Evolutionary conservation across 2,329 filamentous ascomycete genomes (phyloP).

Genomic region (Aspergillus flavus): DNA sequence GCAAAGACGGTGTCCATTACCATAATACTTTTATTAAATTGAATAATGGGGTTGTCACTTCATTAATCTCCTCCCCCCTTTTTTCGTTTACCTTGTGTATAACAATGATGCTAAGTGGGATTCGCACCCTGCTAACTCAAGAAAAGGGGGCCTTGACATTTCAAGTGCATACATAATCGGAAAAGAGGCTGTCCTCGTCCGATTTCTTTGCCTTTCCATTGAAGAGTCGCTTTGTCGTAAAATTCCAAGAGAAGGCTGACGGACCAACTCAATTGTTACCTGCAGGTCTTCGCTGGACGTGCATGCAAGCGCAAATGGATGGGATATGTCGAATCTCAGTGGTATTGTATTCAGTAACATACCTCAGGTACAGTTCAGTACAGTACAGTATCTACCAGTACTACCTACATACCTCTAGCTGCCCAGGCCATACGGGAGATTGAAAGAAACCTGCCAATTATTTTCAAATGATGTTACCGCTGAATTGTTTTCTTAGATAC

Average conservation of each 20-base stretch:
- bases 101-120: not conserved
- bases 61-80: not conserved
- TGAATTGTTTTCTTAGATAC: not conserved
- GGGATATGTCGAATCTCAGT: not conserved
- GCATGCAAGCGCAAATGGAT: constrained; percentile 1
- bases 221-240: not conserved
- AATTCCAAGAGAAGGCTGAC: not conserved
- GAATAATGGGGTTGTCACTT: not conserved
- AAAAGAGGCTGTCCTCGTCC: not conserved
- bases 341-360: not conserved
- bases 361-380: not conserved
- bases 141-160: not conserved
- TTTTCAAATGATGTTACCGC: not conserved
- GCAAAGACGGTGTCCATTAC: not conserved
- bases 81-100: not conserved
- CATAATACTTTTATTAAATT: not conserved
- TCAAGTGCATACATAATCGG: too few species aligned
- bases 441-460: not conserved
- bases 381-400: not conserved
- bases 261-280: not conserved
- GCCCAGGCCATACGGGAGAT: too few species aligned
- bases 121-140: not conserved
- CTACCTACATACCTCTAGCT: not conserved
- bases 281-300: constrained; percentile 13
- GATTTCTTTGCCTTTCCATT: not conserved